Evolutionary conservation across 495 filamentous ascomycete genomes (phyloP).

Genomic region (Lasiosphaeria ovina): DNA sequence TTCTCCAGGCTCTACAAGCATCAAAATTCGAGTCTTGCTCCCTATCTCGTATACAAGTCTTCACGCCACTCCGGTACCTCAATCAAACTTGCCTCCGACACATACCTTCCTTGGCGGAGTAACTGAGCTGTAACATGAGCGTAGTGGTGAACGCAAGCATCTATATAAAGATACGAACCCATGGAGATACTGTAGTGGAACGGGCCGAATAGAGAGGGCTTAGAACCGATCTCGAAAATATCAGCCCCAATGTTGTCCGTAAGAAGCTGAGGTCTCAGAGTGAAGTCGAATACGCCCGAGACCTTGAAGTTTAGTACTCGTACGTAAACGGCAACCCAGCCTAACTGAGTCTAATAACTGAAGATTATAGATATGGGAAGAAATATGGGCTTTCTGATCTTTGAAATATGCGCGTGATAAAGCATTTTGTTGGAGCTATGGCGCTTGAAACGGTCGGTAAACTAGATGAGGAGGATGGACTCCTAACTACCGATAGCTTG

Average conservation of each 20-base stretch:
- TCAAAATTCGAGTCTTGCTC: too few species aligned
- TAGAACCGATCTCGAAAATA: neutral
- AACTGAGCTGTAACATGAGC: too few species aligned
- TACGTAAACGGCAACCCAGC: slow-evolving; percentile 7
- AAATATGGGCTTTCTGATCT: slow-evolving; percentile 12
- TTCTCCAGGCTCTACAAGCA: too few species aligned
- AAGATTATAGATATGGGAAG: neutral
- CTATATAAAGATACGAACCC: too few species aligned
- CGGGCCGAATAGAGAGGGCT: slow-evolving; percentile 10
- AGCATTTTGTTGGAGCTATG: slow-evolving; percentile 9
- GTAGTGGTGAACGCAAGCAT: too few species aligned
- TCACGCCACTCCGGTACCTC: too few species aligned
- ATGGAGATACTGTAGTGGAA: slow-evolving; percentile 11
- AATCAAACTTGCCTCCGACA: too few species aligned
- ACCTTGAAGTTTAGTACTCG: slow-evolving; percentile 8
- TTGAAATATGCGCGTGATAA: slow-evolving; percentile 11
- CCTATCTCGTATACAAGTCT: too few species aligned
- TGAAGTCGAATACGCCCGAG: slow-evolving; percentile 2
- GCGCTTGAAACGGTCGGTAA: neutral
- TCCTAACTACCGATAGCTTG: slow-evolving; percentile 2
- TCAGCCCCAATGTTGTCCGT: slow-evolving; percentile 4
- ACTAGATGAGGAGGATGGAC: slow-evolving; percentile 3
- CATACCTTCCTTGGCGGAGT: too few species aligned
- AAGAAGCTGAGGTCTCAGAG: slow-evolving; percentile 12
- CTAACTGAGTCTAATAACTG: neutral